Base-by-base conservation (phyloP, 2,329 filamentous ascomycete species). In the Claviceps sp. region DNA sequence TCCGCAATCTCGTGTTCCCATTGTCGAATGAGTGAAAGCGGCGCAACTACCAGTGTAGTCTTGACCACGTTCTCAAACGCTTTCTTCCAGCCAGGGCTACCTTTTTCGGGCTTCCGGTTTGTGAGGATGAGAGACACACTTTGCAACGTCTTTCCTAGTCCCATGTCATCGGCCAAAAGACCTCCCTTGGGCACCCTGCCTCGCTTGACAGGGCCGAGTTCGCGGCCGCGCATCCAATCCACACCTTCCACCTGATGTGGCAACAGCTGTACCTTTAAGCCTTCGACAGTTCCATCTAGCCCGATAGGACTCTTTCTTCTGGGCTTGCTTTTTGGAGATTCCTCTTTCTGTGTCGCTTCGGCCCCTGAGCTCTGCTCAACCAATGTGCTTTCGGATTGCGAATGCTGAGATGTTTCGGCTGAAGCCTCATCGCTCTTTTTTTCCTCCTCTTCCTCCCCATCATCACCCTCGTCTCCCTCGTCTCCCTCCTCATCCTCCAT, bases 161-260 rank as follows among this genome's bases (percentile, higher is more conserved):
- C 91, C 91, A 97, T 94, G 64, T 98, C 93, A 62, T 98, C 93
- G 18, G 93, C 93, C 38, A 98, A 77, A 56, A 98, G 95, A 18
- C 93, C 93, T 38, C 93, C 93, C 60, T 94, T 93, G 34, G 91
- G 89, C 9, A 94, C 78, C 55, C 72, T 79, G 54, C 87, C 87
- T 59, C 84, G 85, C 70, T 93, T 95, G 55, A 87, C 82, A 18
- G 82, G 82, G 2, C 91, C 90, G 11, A 89, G 82, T 69, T 98
- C 93, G 61, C 94, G 89, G 54, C 90, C 87, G 52, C 79, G 84
- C 89, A 98, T 95, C 91, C 93, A 98, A 52, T 84, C 81, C 1
- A 97, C 85, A 60, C 93, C 93, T 52, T 95, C 88, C 14, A 96
- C 82, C 67, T 98, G 93, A 69, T 98, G 93, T 4, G 90, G 91